These are phyloP conservation scores for Metschnikowia kunwiensis DNA, from an alignment of 805 yeast genomes.

Conservation along the genomic window DNA sequence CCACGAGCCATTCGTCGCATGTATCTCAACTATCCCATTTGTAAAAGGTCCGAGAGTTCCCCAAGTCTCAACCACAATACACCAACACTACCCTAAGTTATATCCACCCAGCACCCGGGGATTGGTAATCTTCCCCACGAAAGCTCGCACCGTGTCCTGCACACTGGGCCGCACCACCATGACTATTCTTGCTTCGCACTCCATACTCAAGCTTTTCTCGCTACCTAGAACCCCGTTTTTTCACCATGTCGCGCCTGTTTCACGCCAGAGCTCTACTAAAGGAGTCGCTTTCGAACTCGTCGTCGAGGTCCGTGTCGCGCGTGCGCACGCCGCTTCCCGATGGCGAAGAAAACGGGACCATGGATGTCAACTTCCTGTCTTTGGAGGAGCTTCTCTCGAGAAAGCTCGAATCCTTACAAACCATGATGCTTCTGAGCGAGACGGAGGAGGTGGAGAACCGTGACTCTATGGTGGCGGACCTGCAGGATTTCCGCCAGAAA, in stretches of 20 bases:
- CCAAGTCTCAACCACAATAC: too few relatives aligned
- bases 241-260: conserved; percentile 13
- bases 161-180: too few relatives aligned
- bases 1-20: too few relatives aligned
- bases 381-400: conserved; percentile 34
- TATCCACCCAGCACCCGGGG: too few relatives aligned
- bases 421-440: conserved; percentile 17
- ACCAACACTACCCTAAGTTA: too few relatives aligned
- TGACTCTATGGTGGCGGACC: conserved; percentile 21
- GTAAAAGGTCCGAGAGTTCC: too few relatives aligned
- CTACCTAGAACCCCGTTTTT: too few relatives aligned
- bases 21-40: too few relatives aligned
- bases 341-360: conserved; percentile 34
- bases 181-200: conserved; percentile 13
- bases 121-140: too few relatives aligned
- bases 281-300: conserved; percentile 24
- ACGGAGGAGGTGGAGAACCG: conserved; percentile 18
- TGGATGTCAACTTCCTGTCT: conserved; percentile 33
- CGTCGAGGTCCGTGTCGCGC: conserved; percentile 32
- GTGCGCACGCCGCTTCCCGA: conserved; percentile 34
- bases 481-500: conserved; percentile 26
- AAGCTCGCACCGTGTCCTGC: too few relatives aligned
- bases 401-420: conserved; percentile 32
- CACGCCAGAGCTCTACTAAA: conserved; percentile 15
- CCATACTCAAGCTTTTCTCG: too few relatives aligned